A percentile compares a stretch with the other conserved stretches of the same genome.
Evolutionary conservation across 306 rosid species (phyloP).

Genomic region (Acacia acuminata): DNA sequence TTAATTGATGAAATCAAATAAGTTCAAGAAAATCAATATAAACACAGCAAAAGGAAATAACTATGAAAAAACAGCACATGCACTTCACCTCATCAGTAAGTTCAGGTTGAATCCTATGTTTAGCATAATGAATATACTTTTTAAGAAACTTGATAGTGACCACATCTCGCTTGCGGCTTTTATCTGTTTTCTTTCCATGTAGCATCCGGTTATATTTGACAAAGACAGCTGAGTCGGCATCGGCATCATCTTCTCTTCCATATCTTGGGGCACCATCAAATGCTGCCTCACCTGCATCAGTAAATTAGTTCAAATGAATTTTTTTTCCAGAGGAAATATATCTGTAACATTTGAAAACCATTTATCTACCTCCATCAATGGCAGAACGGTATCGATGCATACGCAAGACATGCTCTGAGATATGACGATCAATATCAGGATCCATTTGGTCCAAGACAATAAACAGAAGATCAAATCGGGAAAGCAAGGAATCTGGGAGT

Average conservation of each 20-base stretch:
- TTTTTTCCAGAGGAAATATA: slow-evolving; percentile 15
- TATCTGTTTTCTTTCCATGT: slow-evolving; percentile 76
- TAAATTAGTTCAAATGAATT: slow-evolving; percentile 24
- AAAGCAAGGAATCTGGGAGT: slow-evolving; percentile 95
- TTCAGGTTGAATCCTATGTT: slow-evolving; percentile 97
- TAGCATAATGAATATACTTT: slow-evolving; percentile 95
- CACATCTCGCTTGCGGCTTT: slow-evolving; percentile 76
- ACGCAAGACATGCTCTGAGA: slow-evolving; percentile 94
- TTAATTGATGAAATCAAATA: background rate
- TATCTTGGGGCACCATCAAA: slow-evolving; percentile 67
- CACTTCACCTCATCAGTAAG: slow-evolving; percentile 84
- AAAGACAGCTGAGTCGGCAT: slow-evolving; percentile 70
- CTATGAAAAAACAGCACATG: slow-evolving; percentile 14
- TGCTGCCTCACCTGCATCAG: slow-evolving; percentile 64
- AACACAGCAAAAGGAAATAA: slow-evolving; percentile 24
- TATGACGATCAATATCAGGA: slow-evolving; percentile 91
- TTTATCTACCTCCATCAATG: slow-evolving; percentile 71
- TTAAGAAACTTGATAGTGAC: slow-evolving; percentile 93
- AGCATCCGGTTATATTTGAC: slow-evolving; percentile 91
- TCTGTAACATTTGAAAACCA: slow-evolving; percentile 31
- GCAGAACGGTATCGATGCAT: slow-evolving; percentile 93
- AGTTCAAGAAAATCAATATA: background rate
- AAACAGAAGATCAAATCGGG: slow-evolving; percentile 94
- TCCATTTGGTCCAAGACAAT: slow-evolving; percentile 99
- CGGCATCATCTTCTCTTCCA: slow-evolving; percentile 92